Percentiles rank a stretch among this genome's conserved stretches.
Conservation (phyloP, 176 grass and related monocot species). For the Avena insularis region DNA sequence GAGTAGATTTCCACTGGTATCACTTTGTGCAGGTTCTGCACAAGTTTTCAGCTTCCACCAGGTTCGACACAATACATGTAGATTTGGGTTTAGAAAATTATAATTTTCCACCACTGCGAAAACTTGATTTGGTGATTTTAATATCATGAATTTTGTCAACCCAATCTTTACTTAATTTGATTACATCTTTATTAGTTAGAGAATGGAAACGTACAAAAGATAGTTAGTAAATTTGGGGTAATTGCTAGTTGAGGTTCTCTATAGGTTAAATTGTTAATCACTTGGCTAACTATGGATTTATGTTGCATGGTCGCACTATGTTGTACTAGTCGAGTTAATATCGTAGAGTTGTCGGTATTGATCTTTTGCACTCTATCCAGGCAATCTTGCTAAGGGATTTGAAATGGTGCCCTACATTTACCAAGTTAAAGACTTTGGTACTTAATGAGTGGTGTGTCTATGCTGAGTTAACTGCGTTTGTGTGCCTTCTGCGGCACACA, state of each 20-base stretch:
- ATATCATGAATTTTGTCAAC: no score
- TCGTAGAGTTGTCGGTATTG: background rate
- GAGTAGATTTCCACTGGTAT: background rate
- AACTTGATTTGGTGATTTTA: background rate
- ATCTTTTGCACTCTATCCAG: background rate
- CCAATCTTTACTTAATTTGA: no score
- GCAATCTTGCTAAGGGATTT: background rate
- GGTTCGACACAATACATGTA: background rate
- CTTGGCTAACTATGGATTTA: background rate
- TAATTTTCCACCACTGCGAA: background rate
- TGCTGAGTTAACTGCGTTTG: background rate
- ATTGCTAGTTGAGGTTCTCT: background rate
- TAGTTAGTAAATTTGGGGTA: background rate
- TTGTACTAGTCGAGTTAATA: background rate
- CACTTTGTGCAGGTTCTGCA: background rate
- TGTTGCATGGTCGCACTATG: background rate
- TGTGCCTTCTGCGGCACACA: background rate
- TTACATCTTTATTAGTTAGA: no score
- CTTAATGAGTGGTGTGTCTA: conserved; percentile 1
- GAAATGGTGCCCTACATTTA: conserved; percentile 9
- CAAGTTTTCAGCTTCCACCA: background rate
- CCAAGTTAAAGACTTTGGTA: conserved; percentile 18
- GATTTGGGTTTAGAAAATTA: background rate
- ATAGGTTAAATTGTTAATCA: no score
- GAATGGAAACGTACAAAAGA: no score